These are phyloP conservation scores for Starmerella stellata DNA, from an alignment of 805 yeast genomes.

Conservation along the genomic window DNA sequence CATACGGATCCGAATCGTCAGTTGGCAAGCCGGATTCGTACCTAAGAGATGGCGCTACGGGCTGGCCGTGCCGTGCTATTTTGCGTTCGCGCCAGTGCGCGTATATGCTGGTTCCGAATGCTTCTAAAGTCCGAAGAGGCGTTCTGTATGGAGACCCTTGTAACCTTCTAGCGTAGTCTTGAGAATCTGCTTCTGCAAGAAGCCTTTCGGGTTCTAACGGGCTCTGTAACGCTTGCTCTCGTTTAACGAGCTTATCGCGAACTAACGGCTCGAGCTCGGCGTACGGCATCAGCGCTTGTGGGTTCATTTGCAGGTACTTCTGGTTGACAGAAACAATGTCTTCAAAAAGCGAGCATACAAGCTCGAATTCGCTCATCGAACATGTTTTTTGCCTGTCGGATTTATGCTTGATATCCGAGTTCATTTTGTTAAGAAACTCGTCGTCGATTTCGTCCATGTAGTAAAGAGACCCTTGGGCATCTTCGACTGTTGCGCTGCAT, in stretches of 20 bases:
- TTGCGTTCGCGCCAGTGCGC: slow-evolving; percentile 69
- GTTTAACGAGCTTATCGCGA: slow-evolving; percentile 23
- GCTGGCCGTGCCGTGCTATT: slow-evolving; percentile 46
- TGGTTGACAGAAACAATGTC: slow-evolving; percentile 58
- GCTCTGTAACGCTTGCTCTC: slow-evolving; percentile 29
- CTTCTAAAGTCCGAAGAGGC: slow-evolving; percentile 17
- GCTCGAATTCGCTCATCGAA: slow-evolving; percentile 73
- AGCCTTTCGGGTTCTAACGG: slow-evolving; percentile 26
- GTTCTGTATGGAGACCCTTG: slow-evolving; percentile 15
- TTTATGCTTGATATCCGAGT: slow-evolving; percentile 12
- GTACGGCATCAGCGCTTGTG: slow-evolving; percentile 50
- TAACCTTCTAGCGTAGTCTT: slow-evolving; percentile 15
- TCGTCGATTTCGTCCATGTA: slow-evolving; percentile 84
- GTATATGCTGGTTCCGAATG: slow-evolving; percentile 52
- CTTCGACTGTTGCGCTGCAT: slow-evolving; percentile 91
- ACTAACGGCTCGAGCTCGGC: slow-evolving; percentile 45
- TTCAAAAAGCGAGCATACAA: slow-evolving; percentile 57
- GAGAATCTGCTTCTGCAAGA: slow-evolving; percentile 13
- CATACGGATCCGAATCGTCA: slow-evolving; percentile 68
- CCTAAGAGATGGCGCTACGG: slow-evolving; percentile 55
- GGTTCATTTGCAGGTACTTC: slow-evolving; percentile 76
- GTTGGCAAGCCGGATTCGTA: slow-evolving; percentile 78
- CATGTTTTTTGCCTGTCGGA: slow-evolving; percentile 26
- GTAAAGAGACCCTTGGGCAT: slow-evolving; percentile 69
- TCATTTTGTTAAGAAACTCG: slow-evolving; percentile 34